Conservation (phyloP, 163 green algal genomes). For the Prototheca stagnorum region DNA sequence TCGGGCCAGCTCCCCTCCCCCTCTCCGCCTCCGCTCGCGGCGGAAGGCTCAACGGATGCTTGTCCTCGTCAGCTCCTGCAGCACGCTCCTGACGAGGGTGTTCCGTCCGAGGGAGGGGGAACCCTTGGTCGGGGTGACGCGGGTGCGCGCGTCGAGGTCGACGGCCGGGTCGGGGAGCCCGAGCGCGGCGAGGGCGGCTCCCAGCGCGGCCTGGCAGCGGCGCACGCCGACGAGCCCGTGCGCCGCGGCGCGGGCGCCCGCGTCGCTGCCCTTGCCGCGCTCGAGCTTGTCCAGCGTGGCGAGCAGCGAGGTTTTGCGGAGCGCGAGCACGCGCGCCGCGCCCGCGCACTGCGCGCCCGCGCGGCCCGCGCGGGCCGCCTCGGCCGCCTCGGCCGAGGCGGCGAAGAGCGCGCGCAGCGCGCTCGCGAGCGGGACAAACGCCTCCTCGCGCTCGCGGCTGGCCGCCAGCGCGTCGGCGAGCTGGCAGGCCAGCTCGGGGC, state of each 20-base stretch:
- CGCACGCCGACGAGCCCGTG: too few relatives aligned
- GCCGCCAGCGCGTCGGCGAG: background rate
- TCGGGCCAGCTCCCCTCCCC: too few relatives aligned
- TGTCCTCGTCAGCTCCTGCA: conserved; percentile 6
- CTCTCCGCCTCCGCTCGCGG: too few relatives aligned
- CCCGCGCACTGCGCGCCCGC: conserved; percentile 39
- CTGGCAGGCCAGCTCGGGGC: background rate
- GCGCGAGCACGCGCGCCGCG: conserved; percentile 39
- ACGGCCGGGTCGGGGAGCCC: too few relatives aligned
- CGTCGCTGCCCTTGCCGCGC: conserved; percentile 16
- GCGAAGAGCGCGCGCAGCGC: conserved; percentile 27
- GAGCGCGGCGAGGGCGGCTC: too few relatives aligned
- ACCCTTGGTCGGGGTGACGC: too few relatives aligned
- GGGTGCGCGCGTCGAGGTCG: too few relatives aligned
- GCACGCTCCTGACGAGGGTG: conserved; percentile 23
- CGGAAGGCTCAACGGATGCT: too few relatives aligned
- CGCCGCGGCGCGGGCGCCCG: background rate
- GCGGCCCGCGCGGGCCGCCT: background rate
- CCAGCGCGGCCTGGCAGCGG: too few relatives aligned
- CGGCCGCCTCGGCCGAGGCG: background rate
- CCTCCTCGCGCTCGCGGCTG: conserved; percentile 19
- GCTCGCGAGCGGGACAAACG: conserved; percentile 30
- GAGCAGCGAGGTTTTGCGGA: conserved; percentile 1
- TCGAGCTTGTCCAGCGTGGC: conserved; percentile 64
- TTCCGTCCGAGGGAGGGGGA: conserved; percentile 34